Conservation (phyloP, 2,329 filamentous ascomycete species). For the Pseudogymnoascus sp. region DNA sequence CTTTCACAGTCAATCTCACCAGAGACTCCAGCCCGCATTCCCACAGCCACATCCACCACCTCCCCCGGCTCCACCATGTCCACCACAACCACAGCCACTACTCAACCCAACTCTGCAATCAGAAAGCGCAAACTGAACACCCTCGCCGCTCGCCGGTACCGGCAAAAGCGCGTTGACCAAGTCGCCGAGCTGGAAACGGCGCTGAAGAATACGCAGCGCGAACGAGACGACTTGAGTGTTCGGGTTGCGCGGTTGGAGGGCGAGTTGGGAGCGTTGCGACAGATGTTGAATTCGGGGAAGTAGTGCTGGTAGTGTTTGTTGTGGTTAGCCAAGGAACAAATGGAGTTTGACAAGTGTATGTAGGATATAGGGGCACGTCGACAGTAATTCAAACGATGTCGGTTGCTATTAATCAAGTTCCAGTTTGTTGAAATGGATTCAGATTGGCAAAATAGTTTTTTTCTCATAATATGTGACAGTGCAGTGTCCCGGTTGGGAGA, state of each 20-base stretch:
- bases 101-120: constrained; percentile 14
- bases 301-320: constrained; percentile 1
- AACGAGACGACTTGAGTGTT: constrained; percentile 56
- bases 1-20: background rate
- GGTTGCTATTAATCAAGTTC: constrained; percentile 1
- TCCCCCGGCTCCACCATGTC: constrained; percentile 7
- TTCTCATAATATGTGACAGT: constrained; percentile 1
- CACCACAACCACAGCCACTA: background rate
- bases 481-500: background rate
- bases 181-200: constrained; percentile 54
- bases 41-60: background rate
- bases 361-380: background rate
- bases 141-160: constrained; percentile 63
- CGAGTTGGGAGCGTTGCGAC: constrained; percentile 53
- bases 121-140: constrained; percentile 61
- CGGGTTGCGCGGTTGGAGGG: constrained; percentile 58
- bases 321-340: background rate
- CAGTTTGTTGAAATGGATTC: background rate
- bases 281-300: constrained; percentile 31
- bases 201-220: constrained; percentile 50
- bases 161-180: constrained; percentile 62
- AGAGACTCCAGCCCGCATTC: background rate
- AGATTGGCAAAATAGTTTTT: constrained; percentile 5
- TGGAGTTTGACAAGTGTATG: background rate
- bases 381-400: constrained; percentile 4